Conservation (phyloP, 495 filamentous ascomycete species). For the Lophiotrema nucula region DNA sequence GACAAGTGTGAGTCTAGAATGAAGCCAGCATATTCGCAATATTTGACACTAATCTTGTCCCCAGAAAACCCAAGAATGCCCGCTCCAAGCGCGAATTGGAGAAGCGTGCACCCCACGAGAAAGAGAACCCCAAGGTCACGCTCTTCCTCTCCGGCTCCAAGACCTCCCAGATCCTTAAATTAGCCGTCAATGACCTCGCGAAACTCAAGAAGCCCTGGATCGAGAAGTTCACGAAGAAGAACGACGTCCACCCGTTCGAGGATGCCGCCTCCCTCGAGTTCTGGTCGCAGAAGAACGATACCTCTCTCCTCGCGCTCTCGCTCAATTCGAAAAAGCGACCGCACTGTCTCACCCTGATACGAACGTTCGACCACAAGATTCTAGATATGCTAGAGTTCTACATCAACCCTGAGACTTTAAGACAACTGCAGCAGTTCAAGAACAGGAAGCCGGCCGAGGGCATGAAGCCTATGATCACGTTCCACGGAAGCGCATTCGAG, state of each 20-base stretch:
- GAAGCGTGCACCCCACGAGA: constrained; percentile 79
- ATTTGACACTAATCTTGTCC: constrained; percentile 31
- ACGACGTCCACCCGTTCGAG: constrained; percentile 90
- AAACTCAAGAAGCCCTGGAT: constrained; percentile 74
- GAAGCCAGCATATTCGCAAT: no score
- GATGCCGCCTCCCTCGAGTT: constrained; percentile 80
- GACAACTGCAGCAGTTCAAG: constrained; percentile 73
- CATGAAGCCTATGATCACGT: constrained; percentile 81
- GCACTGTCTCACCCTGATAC: constrained; percentile 77
- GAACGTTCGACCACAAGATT: constrained; percentile 78
- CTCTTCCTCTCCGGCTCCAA: constrained; percentile 83
- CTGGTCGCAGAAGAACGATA: constrained; percentile 93
- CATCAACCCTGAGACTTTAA: constrained; percentile 66
- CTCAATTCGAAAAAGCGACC: constrained; percentile 90
- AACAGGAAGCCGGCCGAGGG: constrained; percentile 77
- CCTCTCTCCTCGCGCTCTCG: constrained; percentile 74
- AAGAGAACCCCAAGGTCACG: constrained; percentile 83
- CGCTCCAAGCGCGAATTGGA: constrained; percentile 92
- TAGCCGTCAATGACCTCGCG: constrained; percentile 77
- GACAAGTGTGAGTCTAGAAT: no score
- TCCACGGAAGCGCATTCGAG: constrained; percentile 83
- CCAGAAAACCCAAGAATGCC: constrained; percentile 85
- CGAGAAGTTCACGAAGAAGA: constrained; percentile 93
- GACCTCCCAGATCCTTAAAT: constrained; percentile 73
- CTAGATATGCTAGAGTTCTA: constrained; percentile 91